These are phyloP conservation scores for Neocatenulostroma microsporum DNA, from an alignment of 2,329 filamentous ascomycete species.

Conservation along the genomic window DNA sequence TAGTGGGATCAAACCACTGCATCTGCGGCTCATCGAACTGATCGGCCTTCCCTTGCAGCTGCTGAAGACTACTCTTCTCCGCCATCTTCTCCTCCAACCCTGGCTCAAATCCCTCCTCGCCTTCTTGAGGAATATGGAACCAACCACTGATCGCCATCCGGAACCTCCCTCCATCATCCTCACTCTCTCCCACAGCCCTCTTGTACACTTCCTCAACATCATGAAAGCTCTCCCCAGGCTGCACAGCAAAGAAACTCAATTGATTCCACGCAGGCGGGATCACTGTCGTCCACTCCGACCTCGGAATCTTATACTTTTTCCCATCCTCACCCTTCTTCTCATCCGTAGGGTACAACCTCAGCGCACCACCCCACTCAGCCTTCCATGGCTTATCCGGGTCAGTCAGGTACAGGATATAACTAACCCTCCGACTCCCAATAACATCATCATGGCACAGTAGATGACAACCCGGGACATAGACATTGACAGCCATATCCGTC, in stretches of 20 bases:
- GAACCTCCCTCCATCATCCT: constrained; percentile 65
- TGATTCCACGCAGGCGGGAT: constrained; percentile 97
- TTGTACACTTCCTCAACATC: constrained; percentile 97
- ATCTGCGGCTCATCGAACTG: constrained; percentile 75
- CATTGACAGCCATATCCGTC: constrained; percentile 98
- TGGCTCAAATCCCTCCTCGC: constrained; percentile 83
- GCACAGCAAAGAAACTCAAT: constrained; percentile 94
- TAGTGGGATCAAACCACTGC: constrained; percentile 41
- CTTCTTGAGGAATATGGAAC: constrained; percentile 95
- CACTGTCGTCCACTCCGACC: constrained; percentile 66
- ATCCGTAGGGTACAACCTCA: constrained; percentile 73
- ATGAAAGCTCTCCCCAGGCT: constrained; percentile 97
- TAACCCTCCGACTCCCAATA: constrained; percentile 90
- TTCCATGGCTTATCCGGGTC: constrained; percentile 89
- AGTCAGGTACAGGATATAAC: constrained; percentile 93
- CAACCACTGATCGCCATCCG: constrained; percentile 98
- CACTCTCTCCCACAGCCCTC: constrained; percentile 45
- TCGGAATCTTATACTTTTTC: constrained; percentile 68
- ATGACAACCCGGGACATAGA: constrained; percentile 94
- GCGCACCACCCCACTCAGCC: constrained; percentile 82
- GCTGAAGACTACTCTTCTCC: constrained; percentile 82
- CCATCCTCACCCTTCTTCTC: constrained; percentile 56
- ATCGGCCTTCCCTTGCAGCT: constrained; percentile 85
- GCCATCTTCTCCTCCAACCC: constrained; percentile 84
- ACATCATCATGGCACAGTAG: constrained; percentile 97